Evolutionary conservation across 345 rosid species (phyloP).

Genomic region (Populus nigra): DNA sequence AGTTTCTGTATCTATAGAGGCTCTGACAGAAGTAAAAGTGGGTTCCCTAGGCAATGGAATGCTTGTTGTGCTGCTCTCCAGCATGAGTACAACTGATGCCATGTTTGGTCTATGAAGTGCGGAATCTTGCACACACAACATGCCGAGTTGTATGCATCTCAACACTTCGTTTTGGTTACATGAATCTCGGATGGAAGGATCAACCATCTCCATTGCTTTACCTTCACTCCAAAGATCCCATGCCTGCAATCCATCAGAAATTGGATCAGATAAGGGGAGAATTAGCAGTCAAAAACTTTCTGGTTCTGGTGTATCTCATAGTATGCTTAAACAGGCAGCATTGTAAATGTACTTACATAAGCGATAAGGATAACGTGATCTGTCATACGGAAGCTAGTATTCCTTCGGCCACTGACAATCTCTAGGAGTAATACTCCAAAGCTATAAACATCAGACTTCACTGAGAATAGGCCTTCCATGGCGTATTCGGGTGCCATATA

Average conservation of each 20-base stretch:
- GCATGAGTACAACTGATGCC: not conserved
- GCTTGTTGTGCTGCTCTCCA: not conserved
- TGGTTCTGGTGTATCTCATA: too few species aligned
- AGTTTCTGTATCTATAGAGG: conserved; percentile 35
- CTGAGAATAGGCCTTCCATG: too few species aligned
- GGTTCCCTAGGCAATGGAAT: not conserved
- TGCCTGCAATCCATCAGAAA: not conserved
- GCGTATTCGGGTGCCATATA: too few species aligned
- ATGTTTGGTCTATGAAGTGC: conserved; percentile 27
- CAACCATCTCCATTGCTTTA: not conserved
- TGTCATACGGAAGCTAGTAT: too few species aligned
- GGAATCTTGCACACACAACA: conserved; percentile 30
- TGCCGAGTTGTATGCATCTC: conserved; percentile 25
- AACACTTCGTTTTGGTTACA: not conserved
- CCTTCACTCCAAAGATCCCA: not conserved
- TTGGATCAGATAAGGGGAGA: not conserved
- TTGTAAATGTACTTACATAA: too few species aligned
- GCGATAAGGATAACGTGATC: too few species aligned
- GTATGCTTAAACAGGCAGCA: too few species aligned
- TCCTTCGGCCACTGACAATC: too few species aligned
- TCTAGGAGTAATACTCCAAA: too few species aligned
- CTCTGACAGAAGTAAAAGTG: conserved; percentile 43
- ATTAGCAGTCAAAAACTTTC: not conserved
- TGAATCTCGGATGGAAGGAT: not conserved
- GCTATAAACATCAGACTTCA: too few species aligned